Evolutionary conservation across 176 grass and related monocot genomes (phyloP).

Genomic region (Dactylis glomerata): DNA sequence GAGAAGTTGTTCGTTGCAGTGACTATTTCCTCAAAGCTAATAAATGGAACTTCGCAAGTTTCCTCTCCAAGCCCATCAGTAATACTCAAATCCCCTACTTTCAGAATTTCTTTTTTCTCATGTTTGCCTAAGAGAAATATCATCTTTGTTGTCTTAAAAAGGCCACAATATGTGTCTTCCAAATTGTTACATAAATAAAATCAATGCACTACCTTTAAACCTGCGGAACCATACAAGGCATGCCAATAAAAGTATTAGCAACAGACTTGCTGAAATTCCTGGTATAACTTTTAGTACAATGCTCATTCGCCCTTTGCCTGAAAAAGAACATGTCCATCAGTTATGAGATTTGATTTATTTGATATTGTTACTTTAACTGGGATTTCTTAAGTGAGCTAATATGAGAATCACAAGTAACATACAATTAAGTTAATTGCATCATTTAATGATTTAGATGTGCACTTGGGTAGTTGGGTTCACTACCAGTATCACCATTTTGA

Average conservation of each 20-base stretch:
- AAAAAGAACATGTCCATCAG: not conserved
- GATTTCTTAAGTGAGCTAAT: not conserved
- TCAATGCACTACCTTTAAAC: not conserved
- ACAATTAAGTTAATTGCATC: not conserved
- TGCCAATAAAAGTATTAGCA: not conserved
- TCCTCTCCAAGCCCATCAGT: not conserved
- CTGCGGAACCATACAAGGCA: not conserved
- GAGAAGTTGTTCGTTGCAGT: slow-evolving; percentile 37
- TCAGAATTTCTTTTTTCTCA: not conserved
- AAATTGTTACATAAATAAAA: not conserved
- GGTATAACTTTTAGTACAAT: not conserved
- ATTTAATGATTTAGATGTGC: not conserved
- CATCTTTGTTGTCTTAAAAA: not conserved
- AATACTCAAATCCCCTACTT: not conserved
- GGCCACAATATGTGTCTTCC: not conserved
- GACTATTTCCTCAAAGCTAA: slow-evolving; percentile 23
- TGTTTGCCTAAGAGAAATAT: not conserved
- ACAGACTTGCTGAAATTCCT: slow-evolving; percentile 1
- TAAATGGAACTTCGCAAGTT: slow-evolving; percentile 11
- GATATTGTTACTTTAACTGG: not conserved
- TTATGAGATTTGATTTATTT: not conserved
- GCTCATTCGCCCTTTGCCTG: not conserved
- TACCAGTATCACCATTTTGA: not conserved
- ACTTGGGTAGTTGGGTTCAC: not conserved
- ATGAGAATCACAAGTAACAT: not conserved